These are phyloP conservation scores for Xylaria acuta DNA, from an alignment of 495 filamentous ascomycete genomes.

Conservation along the genomic window DNA sequence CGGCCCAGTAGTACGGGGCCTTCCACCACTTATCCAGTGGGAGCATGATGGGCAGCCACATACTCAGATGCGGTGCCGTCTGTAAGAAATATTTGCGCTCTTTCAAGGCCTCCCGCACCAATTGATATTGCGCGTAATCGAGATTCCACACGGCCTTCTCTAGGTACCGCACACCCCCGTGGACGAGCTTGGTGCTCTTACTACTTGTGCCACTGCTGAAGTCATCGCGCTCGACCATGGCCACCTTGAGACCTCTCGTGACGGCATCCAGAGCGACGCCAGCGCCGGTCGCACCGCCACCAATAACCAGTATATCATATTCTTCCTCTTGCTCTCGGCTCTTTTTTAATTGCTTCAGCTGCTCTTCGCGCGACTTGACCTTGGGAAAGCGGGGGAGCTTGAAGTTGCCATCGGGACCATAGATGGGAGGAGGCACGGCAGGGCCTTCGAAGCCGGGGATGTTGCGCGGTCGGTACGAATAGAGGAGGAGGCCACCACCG, in stretches of 20 bases:
- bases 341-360: constrained; percentile 65
- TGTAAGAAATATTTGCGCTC: constrained; percentile 96
- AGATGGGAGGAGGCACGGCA: constrained; percentile 80
- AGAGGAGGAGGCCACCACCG: constrained; percentile 68
- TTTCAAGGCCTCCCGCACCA: constrained; percentile 93
- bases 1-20: constrained; percentile 95
- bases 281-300: constrained; percentile 89
- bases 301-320: constrained; percentile 92
- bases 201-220: constrained; percentile 93
- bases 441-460: constrained; percentile 84
- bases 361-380: constrained; percentile 73
- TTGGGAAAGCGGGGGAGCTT: constrained; percentile 80
- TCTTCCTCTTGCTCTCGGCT: constrained; percentile 50
- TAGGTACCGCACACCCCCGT: constrained; percentile 94
- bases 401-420: constrained; percentile 76
- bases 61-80: constrained; percentile 92
- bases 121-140: constrained; percentile 92
- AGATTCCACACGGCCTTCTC: constrained; percentile 98
- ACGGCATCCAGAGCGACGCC: constrained; percentile 95
- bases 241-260: constrained; percentile 90
- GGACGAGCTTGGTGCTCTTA: constrained; percentile 97
- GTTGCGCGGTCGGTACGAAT: constrained; percentile 81
- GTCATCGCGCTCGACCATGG: constrained; percentile 93
- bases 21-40: constrained; percentile 97
- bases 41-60: constrained; percentile 97